Conservation (phyloP, 345 rosid genomes). For the Citrus sinensis region DVS_A1.0 CM039162.1:25451501-25452000, state of each 20-base stretch:
- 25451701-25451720: constrained; percentile 34
- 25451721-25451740: constrained; percentile 46
- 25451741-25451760: constrained; percentile 18
- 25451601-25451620: constrained; percentile 4
- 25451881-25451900: not conserved
- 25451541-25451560: constrained; percentile 44
- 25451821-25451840: not conserved
- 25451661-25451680: constrained; percentile 15
- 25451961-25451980: not conserved
- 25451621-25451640: constrained; percentile 3
- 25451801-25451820: not conserved
- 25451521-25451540: not conserved
- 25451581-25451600: constrained; percentile 55
- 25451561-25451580: constrained; percentile 49
- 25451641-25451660: constrained; percentile 7
- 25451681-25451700: constrained; percentile 51
- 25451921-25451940: not conserved
- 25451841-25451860: not conserved
- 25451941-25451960: not conserved
- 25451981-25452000: constrained; percentile 4
- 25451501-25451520: not conserved
- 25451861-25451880: not conserved
- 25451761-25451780: not conserved
- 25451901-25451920: not conserved
- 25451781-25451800: constrained; percentile 4